Evolutionary conservation across 176 grass and related monocot species (phyloP), one percentile per base, ranked within the genome.

Genomic region (Metroxylon sagu): DNA sequence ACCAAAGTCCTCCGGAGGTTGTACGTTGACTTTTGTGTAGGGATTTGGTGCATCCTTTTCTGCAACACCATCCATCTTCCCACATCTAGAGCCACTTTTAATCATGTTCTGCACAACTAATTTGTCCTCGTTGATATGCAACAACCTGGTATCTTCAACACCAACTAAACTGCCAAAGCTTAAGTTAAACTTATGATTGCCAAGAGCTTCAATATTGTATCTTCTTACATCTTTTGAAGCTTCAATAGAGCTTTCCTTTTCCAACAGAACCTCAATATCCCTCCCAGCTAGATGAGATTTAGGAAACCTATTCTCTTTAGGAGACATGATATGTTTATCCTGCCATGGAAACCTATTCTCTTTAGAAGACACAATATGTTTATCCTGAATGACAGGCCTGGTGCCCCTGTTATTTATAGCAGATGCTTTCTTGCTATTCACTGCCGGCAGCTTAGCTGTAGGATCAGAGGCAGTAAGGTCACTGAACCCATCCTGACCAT

Each of bases 211-310:
- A 60, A 29, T 0, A 30, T 15, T 60, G 57, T 60, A 17, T 27
- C 57, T 60, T 60, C 29, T 26, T 35, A n/a, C 16, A 60, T 60
- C 57, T 29, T 27, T 60, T 60, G 28, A 30, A 60, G 57, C 16
- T 16, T 18, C 57, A 30, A 4, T 30, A n/a, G 57, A 27, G 8
- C 16, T 27, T 30, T 35, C 5, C 16, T 60, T 60, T 60, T 27
- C 57, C 29, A 60, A 60, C 14, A 17, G 16, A 31, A 6, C 14
- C 29, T 60, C 28, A 18, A 60, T 35, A 60, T 60, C 27, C n/a
- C 57, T 29, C 16, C 28, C 29, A 17, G 57, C 16, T 30, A 60
- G 29, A 31, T 60, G 17, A 31, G 17, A 29, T 60, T n/a, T 60
- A 16, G 28, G 7, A 60, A 29, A 29, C 16, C 25, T 60, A n/a